A percentile compares a stretch with the other conserved stretches of the same genome.
Conservation (phyloP, 129 eudicot species). For the Daucus carota region DNA sequence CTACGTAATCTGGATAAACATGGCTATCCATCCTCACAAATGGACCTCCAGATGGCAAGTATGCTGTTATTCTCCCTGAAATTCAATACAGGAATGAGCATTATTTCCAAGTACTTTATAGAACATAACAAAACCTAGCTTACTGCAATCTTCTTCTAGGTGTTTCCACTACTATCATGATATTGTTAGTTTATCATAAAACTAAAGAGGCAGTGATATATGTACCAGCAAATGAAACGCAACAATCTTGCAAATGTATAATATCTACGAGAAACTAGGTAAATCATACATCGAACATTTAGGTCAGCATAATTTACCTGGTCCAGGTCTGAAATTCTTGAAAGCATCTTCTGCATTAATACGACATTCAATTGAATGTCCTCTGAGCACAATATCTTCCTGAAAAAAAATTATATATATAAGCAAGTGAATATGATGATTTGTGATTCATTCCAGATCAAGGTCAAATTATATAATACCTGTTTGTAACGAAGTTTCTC, state of each 20-base stretch:
- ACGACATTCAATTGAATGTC: conserved; percentile 98
- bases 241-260: neutral
- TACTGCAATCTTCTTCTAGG: neutral
- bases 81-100: conserved; percentile 9
- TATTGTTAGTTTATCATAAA: neutral
- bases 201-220: neutral
- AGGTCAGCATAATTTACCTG: conserved; percentile 41
- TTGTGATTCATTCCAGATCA: neutral
- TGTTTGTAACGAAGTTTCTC: conserved; percentile 85
- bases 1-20: conserved; percentile 86
- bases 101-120: neutral
- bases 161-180: neutral
- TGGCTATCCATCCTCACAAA: conserved; percentile 99
- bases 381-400: conserved; percentile 94
- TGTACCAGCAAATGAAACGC: neutral
- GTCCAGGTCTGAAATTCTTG: conserved; percentile 97
- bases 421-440: conserved; percentile 11
- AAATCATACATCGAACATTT: neutral
- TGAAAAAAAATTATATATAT: conserved; percentile 27
- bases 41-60: conserved; percentile 98
- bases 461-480: conserved; percentile 31
- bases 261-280: conserved; percentile 4
- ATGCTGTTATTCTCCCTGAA: conserved; percentile 80
- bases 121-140: conserved; percentile 3
- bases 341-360: conserved; percentile 99